These are phyloP conservation scores for Ustanciosporium gigantosporum DNA, from an alignment of 1,284 basidiomycete species.

Conservation along the genomic window DNA sequence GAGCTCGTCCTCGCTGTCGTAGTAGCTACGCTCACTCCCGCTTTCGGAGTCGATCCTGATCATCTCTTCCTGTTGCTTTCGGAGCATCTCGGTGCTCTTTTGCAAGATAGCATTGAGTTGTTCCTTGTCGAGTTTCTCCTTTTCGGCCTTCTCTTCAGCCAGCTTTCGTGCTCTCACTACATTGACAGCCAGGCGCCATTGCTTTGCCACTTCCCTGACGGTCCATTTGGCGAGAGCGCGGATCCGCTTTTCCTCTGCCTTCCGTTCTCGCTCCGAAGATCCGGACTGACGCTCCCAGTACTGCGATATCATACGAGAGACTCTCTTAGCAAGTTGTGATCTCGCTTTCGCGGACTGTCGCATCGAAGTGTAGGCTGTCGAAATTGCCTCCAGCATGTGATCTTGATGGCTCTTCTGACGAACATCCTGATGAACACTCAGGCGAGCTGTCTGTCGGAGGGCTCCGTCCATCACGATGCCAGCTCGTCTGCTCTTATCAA, in stretches of 20 bases:
- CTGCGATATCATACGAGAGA: conserved; percentile 72
- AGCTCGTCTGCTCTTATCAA: conserved; percentile 32
- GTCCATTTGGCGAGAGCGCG: conserved; percentile 73
- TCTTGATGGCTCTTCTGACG: conserved; percentile 42
- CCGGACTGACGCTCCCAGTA: conserved; percentile 76
- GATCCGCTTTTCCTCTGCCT: conserved; percentile 72
- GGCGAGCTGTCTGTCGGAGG: conserved; percentile 10
- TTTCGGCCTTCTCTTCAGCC: conserved; percentile 68
- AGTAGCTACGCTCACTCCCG: conserved; percentile 9
- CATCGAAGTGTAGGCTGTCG: conserved; percentile 28
- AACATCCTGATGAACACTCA: conserved; percentile 17
- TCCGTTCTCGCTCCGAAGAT: conserved; percentile 69
- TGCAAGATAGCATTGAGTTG: conserved; percentile 88
- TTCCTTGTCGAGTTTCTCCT: conserved; percentile 73
- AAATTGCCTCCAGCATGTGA: conserved; percentile 36
- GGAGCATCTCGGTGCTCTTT: conserved; percentile 83
- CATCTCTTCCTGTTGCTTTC: conserved; percentile 66
- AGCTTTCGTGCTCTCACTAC: conserved; percentile 76
- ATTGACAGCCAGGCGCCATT: conserved; percentile 88
- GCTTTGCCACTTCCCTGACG: conserved; percentile 72
- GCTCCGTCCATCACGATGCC: conserved; percentile 32
- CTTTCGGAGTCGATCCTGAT: conserved; percentile 33
- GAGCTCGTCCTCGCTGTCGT: conserved; percentile 17
- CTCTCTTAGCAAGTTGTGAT: conserved; percentile 63
- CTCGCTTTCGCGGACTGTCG: conserved; percentile 57